Conservation (phyloP, 768 basidiomycete genomes). For the Podaxis sp. region DNA sequence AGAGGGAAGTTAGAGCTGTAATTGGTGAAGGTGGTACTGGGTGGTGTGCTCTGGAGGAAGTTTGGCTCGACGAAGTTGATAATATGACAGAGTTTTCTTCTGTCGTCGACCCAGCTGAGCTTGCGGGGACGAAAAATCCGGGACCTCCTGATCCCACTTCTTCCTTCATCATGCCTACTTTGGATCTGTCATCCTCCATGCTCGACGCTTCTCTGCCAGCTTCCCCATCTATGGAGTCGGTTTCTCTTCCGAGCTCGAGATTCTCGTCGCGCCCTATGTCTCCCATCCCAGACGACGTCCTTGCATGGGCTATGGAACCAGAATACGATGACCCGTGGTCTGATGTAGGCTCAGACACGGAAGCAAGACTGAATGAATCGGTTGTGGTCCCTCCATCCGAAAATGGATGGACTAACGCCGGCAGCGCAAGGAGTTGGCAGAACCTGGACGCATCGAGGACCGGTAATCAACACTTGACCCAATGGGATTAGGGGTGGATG, state of each 20-base stretch:
- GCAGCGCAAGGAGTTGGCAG: conserved; percentile 11
- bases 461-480: conserved; percentile 29
- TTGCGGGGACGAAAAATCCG: conserved; percentile 3
- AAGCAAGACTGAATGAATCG: conserved; percentile 18
- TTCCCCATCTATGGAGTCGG: conserved; percentile 6
- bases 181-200: conserved; percentile 67
- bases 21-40: conserved; percentile 71
- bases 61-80: conserved; percentile 24
- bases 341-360: conserved; percentile 23
- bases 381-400: conserved; percentile 29
- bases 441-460: conserved; percentile 26
- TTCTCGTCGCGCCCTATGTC: conserved; percentile 11
- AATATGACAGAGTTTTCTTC: conserved; percentile 27
- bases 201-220: conserved; percentile 20
- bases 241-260: conserved; percentile 6
- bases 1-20: conserved; percentile 59
- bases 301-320: conserved; percentile 18
- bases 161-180: conserved; percentile 74
- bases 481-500: not conserved
- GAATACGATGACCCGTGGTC: conserved; percentile 35
- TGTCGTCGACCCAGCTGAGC: conserved; percentile 21
- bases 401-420: conserved; percentile 31
- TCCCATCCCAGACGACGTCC: conserved; percentile 11
- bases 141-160: conserved; percentile 52
- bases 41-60: conserved; percentile 76